Evolutionary conservation across 441 rosid species (phyloP).

Genomic region (Codiaeum variegatum): DNA sequence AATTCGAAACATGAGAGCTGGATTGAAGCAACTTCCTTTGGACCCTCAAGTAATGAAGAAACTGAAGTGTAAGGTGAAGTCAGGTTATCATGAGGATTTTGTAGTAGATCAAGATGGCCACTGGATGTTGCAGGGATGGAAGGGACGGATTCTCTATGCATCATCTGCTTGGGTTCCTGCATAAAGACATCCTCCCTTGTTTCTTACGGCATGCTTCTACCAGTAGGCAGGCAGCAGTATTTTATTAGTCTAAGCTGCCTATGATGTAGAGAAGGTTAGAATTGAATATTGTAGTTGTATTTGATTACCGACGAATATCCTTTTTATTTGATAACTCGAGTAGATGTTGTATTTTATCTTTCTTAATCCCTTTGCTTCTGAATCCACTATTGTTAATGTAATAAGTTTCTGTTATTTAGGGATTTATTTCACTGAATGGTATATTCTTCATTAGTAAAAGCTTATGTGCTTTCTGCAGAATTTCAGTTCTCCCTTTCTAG

Average conservation of each 20-base stretch:
- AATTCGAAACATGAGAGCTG: conserved; percentile 57
- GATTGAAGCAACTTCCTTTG: conserved; percentile 58
- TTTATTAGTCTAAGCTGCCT: conserved; percentile 1
- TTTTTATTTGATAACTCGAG: neutral
- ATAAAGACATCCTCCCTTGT: conserved; percentile 13
- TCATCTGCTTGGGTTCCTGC: conserved; percentile 65
- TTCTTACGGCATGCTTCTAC: neutral
- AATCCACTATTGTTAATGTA: neutral
- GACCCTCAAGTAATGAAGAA: conserved; percentile 41
- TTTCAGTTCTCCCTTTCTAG: neutral
- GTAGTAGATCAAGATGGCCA: conserved; percentile 56
- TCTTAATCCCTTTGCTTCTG: neutral
- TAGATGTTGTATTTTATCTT: neutral
- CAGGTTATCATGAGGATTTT: conserved; percentile 40
- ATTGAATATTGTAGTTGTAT: neutral
- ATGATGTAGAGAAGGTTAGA: neutral
- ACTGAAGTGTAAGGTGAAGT: conserved; percentile 36
- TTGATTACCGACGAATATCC: neutral
- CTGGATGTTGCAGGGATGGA: conserved; percentile 97
- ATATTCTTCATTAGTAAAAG: neutral
- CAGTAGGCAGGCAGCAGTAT: neutral
- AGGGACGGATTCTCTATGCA: conserved; percentile 75
- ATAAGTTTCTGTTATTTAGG: neutral
- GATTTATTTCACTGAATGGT: neutral
- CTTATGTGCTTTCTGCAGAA: neutral